These are phyloP conservation scores for Zygnema circumcarinatum DNA, from an alignment of 139 green algal genomes.

Conservation along the genomic window DNA sequence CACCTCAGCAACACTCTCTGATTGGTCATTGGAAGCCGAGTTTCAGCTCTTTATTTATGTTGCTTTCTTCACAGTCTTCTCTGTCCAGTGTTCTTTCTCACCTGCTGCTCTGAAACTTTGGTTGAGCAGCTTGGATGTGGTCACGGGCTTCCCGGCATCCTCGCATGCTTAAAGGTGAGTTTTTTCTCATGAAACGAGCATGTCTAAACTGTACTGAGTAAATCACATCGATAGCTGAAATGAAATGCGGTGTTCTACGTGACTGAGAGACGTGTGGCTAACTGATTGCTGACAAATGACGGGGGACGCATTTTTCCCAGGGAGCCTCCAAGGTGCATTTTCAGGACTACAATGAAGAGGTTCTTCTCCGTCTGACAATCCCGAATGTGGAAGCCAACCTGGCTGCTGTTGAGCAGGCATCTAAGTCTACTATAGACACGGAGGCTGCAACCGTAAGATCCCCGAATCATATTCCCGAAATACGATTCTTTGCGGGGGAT, in stretches of 20 bases:
- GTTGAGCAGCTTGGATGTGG: slow-evolving; percentile 50
- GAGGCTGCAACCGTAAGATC: background rate
- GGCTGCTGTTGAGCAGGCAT: background rate
- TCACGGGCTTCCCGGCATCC: slow-evolving; percentile 54
- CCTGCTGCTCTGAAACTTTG: background rate
- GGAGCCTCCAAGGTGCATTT: slow-evolving; percentile 48
- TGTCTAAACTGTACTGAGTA: too few species aligned
- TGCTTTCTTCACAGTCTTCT: background rate
- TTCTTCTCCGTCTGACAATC: slow-evolving; percentile 56
- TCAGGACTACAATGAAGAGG: slow-evolving; percentile 61
- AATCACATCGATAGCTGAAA: too few species aligned
- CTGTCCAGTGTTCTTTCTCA: background rate
- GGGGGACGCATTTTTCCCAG: too few species aligned
- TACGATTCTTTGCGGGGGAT: slow-evolving; percentile 52
- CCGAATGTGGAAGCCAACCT: slow-evolving; percentile 51
- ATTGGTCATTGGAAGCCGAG: background rate
- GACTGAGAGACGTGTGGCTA: too few species aligned
- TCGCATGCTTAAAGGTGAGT: slow-evolving; percentile 58
- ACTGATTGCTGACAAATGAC: too few species aligned
- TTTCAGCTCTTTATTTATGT: background rate
- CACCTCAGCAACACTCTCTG: too few species aligned
- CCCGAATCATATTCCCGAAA: background rate
- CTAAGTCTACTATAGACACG: background rate
- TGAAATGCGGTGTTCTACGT: too few species aligned
- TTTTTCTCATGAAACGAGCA: too few species aligned